Evolutionary conservation across 805 yeast species (phyloP), one percentile per base, ranked within the genome.

Genomic region (Metschnikowia henanensis): DNA sequence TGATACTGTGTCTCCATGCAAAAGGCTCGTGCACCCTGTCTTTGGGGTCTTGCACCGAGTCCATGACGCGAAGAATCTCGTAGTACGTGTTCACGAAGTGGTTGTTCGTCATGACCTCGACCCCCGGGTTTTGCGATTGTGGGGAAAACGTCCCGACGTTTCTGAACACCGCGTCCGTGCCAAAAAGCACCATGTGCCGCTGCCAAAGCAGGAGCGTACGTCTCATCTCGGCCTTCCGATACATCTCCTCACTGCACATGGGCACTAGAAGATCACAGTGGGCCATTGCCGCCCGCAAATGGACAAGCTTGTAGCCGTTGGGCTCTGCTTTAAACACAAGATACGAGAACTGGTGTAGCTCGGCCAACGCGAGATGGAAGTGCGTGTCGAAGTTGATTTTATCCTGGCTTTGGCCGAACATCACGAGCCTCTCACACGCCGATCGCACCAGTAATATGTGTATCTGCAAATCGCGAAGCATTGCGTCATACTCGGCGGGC

Each of bases 281-380:
- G 12, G 47, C 17, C 10, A 38, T 18, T 21, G 53, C 49, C 5
- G 52, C 30, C 15, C 32, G 45, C 26, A 47, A 36, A 40, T 49
- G 51, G 7, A 42, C 34, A 16, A 32, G 25, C 26, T 37, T 45
- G 12, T 39, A 35, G 29, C 28, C 22, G 40, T 29, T 37, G 17
- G 37, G 35, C 10, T 36, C 35, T 4, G 33, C 23, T 19, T 21
- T 17, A 35, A 49, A 30, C 18, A 31, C 29, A 21, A 47, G 37
- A 33, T 31, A 47, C 12, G 46, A 41, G 38, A 42, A 47, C 40
- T 44, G 34, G 40, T 50, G 53, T 17, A 50, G 46, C 20, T 50
- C 51, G 15, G 47, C 47, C 31, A 48, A 37, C 12, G 50, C 43
- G 6, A 50, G 46, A 20, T 44, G 37, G 32, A 32, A 50, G 31